Evolutionary conservation across 768 basidiomycete species (phyloP).

Genomic region (Lentinus tigrinus): DNA sequence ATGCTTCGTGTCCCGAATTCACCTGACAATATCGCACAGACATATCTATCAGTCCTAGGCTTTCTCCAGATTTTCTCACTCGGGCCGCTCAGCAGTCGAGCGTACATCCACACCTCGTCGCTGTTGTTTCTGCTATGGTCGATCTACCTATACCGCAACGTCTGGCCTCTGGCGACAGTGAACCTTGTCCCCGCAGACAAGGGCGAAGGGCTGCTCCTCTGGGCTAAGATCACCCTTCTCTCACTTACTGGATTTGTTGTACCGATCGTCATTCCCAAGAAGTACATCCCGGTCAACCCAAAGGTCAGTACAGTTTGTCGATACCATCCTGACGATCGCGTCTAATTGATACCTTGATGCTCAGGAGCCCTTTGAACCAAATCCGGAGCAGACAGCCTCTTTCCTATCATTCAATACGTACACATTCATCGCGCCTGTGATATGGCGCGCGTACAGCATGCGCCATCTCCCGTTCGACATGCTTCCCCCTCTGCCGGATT

Average conservation of each 20-base stretch:
- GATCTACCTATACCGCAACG: slow-evolving; percentile 36
- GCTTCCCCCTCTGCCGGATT: slow-evolving; percentile 36
- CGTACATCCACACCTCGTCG: slow-evolving; percentile 32
- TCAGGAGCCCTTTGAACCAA: slow-evolving; percentile 18
- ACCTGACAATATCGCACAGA: slow-evolving; percentile 20
- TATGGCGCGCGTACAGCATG: slow-evolving; percentile 30
- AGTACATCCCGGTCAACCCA: slow-evolving; percentile 42
- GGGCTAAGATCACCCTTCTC: slow-evolving; percentile 36
- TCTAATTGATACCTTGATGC: background rate
- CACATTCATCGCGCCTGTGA: slow-evolving; percentile 37
- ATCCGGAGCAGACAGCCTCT: slow-evolving; percentile 47
- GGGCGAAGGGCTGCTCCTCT: slow-evolving; percentile 32
- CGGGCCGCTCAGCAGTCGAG: slow-evolving; percentile 20
- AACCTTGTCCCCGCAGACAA: slow-evolving; percentile 34
- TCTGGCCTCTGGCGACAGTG: slow-evolving; percentile 41
- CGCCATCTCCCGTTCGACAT: slow-evolving; percentile 32
- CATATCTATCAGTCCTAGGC: slow-evolving; percentile 34
- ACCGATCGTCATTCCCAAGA: slow-evolving; percentile 37
- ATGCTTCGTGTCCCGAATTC: too few relatives aligned
- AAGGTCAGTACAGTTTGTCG: slow-evolving; percentile 17
- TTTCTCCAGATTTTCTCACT: slow-evolving; percentile 28
- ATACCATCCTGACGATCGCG: background rate
- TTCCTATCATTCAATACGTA: slow-evolving; percentile 39
- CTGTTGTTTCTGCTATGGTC: slow-evolving; percentile 33
- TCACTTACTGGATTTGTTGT: slow-evolving; percentile 34